Evolutionary conservation across 2,329 filamentous ascomycete species (phyloP), one percentile per base, ranked within the genome.

Genomic region (Leptodontidium sp.): DNA sequence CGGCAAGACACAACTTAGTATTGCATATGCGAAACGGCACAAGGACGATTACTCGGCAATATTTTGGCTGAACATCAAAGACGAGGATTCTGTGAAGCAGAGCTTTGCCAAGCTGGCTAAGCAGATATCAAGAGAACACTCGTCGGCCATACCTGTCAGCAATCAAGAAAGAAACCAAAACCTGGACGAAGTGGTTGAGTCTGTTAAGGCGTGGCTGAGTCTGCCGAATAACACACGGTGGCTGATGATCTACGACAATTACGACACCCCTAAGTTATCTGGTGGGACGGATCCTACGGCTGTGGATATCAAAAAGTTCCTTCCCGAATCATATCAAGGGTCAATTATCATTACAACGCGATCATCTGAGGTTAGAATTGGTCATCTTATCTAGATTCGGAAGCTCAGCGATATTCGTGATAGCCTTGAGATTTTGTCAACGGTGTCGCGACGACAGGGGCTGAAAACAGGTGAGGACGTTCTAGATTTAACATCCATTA

Each of bases 11-110:
- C n/a, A n/a, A n/a, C n/a, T n/a, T n/a, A n/a, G n/a, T n/a, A n/a
- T 82, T 29, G 74, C 75, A 57, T 84, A 81, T 74, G 70, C 77
- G 1, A 73, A 71, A 55, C 61, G 53, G 61, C 67, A 71, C 32
- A 71, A 67, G 45, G 65, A 69, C 40, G 61, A 64, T 40, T 71
- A 71, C 58, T 68, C 66, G 24, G 67, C 67, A 55, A 69, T 72
- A 65, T 72, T 72, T n/a, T 72, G 66, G 71, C 61, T 72, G 45
- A 71, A 61, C 24, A 61, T 66, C 40, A 61, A 59, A 24, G 64
- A 66, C 26, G 21, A 49, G 64, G 64, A 66, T 69, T 71, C 67
- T 66, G 68, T 78, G 49, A 75, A 68, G 69, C 75, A 75, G 65
- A 80, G 76, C 62, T 70, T 79, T 70, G 61, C 40, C 61, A 58